Percentiles rank a stretch among this genome's conserved stretches.
Conservation (phyloP, 164 flowering plant species). For the Brasenia schreberi region DNA sequence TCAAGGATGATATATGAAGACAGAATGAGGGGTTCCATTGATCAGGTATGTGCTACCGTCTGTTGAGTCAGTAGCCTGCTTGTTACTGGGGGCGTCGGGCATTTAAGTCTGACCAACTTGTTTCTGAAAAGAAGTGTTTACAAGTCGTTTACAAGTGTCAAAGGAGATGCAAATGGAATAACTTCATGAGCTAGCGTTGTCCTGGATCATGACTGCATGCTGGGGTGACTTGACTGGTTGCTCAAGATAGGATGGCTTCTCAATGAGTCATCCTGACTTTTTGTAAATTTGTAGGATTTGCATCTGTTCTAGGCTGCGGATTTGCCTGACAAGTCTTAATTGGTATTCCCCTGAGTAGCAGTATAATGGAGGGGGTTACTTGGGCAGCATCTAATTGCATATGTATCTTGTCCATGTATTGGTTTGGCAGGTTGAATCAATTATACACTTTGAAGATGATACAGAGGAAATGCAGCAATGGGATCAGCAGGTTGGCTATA, state of each 20-base stretch:
- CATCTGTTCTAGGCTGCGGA: no score
- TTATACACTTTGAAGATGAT: constrained; percentile 98
- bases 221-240: no score
- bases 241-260: no score
- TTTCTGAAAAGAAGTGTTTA: neutral
- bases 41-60: constrained; percentile 49
- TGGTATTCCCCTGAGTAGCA: no score
- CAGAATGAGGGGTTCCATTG: constrained; percentile 98
- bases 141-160: no score
- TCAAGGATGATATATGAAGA: constrained; percentile 94
- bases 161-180: no score
- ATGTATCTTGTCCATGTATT: neutral
- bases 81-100: neutral
- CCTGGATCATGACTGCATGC: neutral
- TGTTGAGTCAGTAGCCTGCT: neutral
- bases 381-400: neutral
- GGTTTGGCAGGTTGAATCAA: constrained; percentile 71
- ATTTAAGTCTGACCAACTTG: neutral
- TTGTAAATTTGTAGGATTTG: no score
- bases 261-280: no score
- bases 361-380: neutral
- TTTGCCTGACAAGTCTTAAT: no score
- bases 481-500: constrained; percentile 79
- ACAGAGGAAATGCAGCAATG: constrained; percentile 93
- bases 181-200: no score